A percentile compares a stretch with the other conserved stretches of the same genome.
Conservation (phyloP, 176 grass and related monocot species). For the Hordeum marinum region DNA sequence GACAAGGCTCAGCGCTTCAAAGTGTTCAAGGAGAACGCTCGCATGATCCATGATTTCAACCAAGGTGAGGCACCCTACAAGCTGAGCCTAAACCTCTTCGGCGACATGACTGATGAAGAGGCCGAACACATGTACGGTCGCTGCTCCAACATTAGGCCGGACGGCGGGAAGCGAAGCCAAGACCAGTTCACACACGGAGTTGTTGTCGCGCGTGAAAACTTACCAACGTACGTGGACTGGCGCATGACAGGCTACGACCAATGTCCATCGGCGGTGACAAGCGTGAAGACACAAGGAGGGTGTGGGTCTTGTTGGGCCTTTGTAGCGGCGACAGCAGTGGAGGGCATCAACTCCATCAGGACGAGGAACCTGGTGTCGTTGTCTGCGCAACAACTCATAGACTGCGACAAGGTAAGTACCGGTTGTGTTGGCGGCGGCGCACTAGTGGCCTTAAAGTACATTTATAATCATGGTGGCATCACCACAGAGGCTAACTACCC, state of each 20-base stretch:
- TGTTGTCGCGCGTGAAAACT: background rate
- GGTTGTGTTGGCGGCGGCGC: constrained; percentile 14
- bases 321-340: background rate
- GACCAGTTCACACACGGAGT: constrained; percentile 20
- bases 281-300: constrained; percentile 22
- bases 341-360: constrained; percentile 37
- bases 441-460: too few relatives aligned
- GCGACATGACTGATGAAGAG: constrained; percentile 49
- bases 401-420: background rate
- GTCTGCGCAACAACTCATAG: constrained; percentile 26
- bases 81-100: constrained; percentile 40
- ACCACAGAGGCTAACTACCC: too few relatives aligned
- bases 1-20: constrained; percentile 40
- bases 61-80: constrained; percentile 29
- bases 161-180: background rate
- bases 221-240: background rate
- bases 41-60: constrained; percentile 35
- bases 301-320: constrained; percentile 55
- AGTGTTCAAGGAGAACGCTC: constrained; percentile 46
- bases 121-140: background rate
- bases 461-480: too few relatives aligned
- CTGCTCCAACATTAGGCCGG: background rate
- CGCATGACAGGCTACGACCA: background rate
- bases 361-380: background rate
- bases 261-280: background rate